A percentile compares a stretch with the other conserved stretches of the same genome.
phyloP scores from a whole-genome alignment of 352 stramenopile species.

The Pythium aristosporum region DNA sequence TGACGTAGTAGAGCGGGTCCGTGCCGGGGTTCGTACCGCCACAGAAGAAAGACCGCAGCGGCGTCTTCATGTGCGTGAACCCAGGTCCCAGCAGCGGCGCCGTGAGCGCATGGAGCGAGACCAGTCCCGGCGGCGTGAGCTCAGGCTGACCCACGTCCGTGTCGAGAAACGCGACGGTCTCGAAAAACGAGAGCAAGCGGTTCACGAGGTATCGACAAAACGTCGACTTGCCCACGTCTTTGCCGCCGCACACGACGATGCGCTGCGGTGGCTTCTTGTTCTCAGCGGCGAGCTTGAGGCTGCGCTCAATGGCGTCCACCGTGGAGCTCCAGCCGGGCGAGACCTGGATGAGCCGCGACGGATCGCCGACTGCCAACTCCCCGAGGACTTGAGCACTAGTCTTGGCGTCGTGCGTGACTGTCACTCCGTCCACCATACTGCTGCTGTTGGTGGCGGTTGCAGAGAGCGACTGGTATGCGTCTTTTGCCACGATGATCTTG shows the following conservation, averaged over 20 bases:
- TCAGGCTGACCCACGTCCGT: slow-evolving; percentile 95
- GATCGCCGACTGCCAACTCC: slow-evolving; percentile 56
- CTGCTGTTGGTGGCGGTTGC: neutral
- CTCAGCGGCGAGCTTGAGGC: slow-evolving; percentile 22
- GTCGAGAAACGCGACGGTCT: slow-evolving; percentile 92
- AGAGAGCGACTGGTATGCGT: slow-evolving; percentile 24
- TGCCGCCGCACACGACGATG: slow-evolving; percentile 93
- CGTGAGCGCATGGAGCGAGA: slow-evolving; percentile 89
- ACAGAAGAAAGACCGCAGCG: slow-evolving; percentile 74
- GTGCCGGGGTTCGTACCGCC: slow-evolving; percentile 73
- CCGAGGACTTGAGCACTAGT: slow-evolving; percentile 42
- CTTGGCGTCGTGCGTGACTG: slow-evolving; percentile 29
- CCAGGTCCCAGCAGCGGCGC: slow-evolving; percentile 89
- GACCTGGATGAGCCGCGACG: slow-evolving; percentile 63
- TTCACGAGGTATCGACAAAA: slow-evolving; percentile 95
- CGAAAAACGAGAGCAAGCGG: slow-evolving; percentile 73
- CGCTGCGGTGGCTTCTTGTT: slow-evolving; percentile 30
- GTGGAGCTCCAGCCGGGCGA: slow-evolving; percentile 56
- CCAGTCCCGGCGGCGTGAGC: slow-evolving; percentile 90
- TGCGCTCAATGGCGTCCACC: slow-evolving; percentile 42
- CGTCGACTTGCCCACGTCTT: slow-evolving; percentile 95
- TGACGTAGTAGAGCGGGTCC: slow-evolving; percentile 74
- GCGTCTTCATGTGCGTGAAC: slow-evolving; percentile 88
- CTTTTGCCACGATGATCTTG: slow-evolving; percentile 71
- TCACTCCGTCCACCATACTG: neutral